Percentiles rank a stretch among this genome's conserved stretches.
Evolutionary conservation across 2,329 filamentous ascomycete species (phyloP).

Genomic region (Fusarium sambucinum): DNA sequence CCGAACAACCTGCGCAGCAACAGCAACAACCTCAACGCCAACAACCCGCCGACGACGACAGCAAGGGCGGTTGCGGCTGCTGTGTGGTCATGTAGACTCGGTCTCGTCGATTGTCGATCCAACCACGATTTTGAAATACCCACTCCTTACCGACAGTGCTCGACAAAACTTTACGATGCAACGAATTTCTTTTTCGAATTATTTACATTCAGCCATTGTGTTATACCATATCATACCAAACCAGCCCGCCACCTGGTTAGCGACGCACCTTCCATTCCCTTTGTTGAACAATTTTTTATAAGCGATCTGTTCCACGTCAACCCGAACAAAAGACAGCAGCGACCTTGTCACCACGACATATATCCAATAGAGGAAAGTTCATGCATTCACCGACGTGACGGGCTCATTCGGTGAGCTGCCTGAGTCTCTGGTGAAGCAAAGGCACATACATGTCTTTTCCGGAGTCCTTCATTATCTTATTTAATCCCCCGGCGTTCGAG

Average conservation of each 20-base stretch:
- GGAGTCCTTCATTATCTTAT: conserved; percentile 42
- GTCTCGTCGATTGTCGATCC: background rate
- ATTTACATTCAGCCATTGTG: conserved; percentile 49
- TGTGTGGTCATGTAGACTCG: conserved; percentile 62
- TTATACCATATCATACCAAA: conserved; percentile 44
- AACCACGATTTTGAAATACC: conserved; percentile 25
- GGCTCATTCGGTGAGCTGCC: conserved; percentile 32
- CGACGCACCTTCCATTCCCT: conserved; percentile 47
- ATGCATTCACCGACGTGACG: conserved; percentile 36
- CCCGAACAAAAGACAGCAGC: conserved; percentile 25
- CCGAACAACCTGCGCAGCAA: conserved; percentile 29
- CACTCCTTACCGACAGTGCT: conserved; percentile 32
- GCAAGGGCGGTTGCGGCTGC: conserved; percentile 63
- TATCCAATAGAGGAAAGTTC: conserved; percentile 18
- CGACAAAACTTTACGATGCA: conserved; percentile 47
- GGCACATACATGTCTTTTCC: conserved; percentile 22
- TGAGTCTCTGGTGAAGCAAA: conserved; percentile 19
- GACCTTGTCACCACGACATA: conserved; percentile 34
- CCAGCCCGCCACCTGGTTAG: conserved; percentile 45
- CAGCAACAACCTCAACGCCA: conserved; percentile 29
- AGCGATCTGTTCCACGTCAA: conserved; percentile 38
- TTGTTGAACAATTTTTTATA: conserved; percentile 40
- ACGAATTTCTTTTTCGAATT: conserved; percentile 49
- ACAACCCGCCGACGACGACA: conserved; percentile 48
- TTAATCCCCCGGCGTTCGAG: conserved; percentile 46